Conservation (phyloP, 2,329 filamentous ascomycete species). For the Aspergillus fumigatus region DNA sequence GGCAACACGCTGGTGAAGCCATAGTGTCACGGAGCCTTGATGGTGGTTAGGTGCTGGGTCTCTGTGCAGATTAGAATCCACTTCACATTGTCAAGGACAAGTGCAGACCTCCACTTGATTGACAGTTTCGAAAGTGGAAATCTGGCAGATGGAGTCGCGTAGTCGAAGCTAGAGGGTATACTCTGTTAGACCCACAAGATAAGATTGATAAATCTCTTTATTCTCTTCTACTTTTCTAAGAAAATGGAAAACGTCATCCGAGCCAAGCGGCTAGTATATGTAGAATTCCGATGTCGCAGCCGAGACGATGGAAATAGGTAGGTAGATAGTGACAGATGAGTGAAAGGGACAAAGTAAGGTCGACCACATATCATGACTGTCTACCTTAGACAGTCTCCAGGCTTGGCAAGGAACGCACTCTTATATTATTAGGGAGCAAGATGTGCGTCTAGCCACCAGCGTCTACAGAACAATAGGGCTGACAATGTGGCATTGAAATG, state of each 20-base stretch:
- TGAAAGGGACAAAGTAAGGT: not conserved
- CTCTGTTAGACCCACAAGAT: conserved; percentile 17
- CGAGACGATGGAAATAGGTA: not conserved
- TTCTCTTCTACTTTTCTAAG: conserved; percentile 1
- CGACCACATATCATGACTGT: not conserved
- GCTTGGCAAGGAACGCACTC: not conserved
- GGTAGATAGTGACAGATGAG: not conserved
- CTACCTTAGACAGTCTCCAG: not conserved
- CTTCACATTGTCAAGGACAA: not conserved
- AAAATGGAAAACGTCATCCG: not conserved
- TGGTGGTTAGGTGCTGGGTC: too few relatives aligned
- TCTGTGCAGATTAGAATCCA: too few relatives aligned
- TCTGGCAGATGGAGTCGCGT: conserved; percentile 2
- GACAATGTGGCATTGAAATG: not conserved
- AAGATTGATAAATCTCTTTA: conserved; percentile 18
- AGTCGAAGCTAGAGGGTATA: conserved; percentile 1
- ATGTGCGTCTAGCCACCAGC: not conserved
- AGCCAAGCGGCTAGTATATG: not conserved
- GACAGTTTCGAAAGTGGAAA: not conserved
- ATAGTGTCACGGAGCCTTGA: too few relatives aligned
- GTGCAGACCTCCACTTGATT: not conserved
- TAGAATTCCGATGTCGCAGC: not conserved
- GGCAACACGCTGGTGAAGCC: too few relatives aligned
- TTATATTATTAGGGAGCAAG: not conserved
- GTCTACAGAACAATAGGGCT: not conserved